A percentile compares a stretch with the other conserved stretches of the same genome.
phyloP scores from a whole-genome alignment of 2,329 filamentous ascomycete genomes.

The Sporothrix humicola region DNA sequence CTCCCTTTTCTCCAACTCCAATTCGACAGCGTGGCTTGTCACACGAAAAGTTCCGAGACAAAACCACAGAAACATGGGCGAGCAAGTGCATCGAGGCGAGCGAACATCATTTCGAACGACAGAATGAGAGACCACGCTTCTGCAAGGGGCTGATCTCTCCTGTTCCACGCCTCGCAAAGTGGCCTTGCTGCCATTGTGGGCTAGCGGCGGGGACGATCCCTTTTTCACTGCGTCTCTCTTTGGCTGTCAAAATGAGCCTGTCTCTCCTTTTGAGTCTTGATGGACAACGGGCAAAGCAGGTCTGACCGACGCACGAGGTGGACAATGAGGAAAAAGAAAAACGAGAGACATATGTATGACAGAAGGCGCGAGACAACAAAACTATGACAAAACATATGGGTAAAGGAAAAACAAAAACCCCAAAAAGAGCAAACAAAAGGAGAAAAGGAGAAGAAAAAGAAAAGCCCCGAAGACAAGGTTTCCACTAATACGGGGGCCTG shows the following conservation, averaged over 20 bases:
- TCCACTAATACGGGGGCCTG: conserved; percentile 17
- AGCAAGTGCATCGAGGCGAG: background rate
- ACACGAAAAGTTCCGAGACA: conserved; percentile 19
- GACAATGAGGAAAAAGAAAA: conserved; percentile 8
- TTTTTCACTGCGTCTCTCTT: background rate
- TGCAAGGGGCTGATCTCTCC: conserved; percentile 26
- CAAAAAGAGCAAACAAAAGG: background rate
- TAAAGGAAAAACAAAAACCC: background rate
- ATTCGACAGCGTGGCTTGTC: conserved; percentile 18
- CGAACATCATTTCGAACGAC: background rate
- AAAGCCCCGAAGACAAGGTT: conserved; percentile 21
- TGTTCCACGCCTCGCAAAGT: background rate
- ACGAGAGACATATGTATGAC: background rate
- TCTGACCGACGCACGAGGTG: conserved; percentile 8
- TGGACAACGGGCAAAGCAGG: background rate
- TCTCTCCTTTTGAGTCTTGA: background rate
- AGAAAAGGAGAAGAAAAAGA: background rate
- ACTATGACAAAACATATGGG: background rate
- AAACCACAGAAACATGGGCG: background rate
- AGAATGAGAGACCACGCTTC: conserved; percentile 8
- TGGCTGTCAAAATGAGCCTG: background rate
- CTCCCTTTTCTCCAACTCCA: background rate
- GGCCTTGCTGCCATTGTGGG: conserved; percentile 13
- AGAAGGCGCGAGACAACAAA: background rate
- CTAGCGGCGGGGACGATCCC: conserved; percentile 15